Base-by-base conservation (phyloP, 2,329 filamentous ascomycete species). In the Penicillium sp. region DNA sequence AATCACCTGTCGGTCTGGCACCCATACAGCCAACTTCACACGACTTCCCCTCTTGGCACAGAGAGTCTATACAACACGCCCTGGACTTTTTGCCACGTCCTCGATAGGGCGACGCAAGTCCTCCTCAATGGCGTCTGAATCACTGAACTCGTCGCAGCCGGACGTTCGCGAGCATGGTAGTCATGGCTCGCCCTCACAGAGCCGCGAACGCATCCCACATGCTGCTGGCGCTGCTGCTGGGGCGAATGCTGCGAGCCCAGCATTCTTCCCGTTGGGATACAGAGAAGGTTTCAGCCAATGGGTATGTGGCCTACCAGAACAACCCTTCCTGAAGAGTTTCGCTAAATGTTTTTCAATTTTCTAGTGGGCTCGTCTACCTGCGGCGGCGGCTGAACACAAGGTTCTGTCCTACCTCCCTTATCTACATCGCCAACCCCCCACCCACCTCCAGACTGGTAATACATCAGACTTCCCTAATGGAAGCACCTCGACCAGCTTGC, bases 261-360 rank as follows among this genome's bases (percentile, higher is more conserved):
- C 69, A 26, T 66, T 75, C 73, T 97, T 99, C 63, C 92, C 94
- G 2, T 77, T 97, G 22, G 88, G 92, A 48, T 96, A 96, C 77
- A 94, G 92, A 68, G 92, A 96, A 55, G 93, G 90, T 15, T 90
- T 91, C 60, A 88, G 84, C 64, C 93, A 97, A 81, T 97, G 94
- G 91, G 89, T 90, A 75, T 60, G 86, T 80, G 50, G 18, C 22
- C 37, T 40, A 49, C 31, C 25, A 45, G 51, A 42, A 47, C 44
- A 29, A 42, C 44, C 8, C 54, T 35, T 50, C 23, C 35, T 15
- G 6, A 25, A 20, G 37, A 55, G 54, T 47, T 22, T 20, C 49
- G 56, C 62, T 58, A 59, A 66, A 65, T 40, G 57, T 43, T 41
- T 53, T 43, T 52, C 8, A 3, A n/a, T 22, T 29, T 33, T 66